These are phyloP conservation scores for Penicillium sp. DNA, from an alignment of 2,329 filamentous ascomycete genomes.

Conservation along the genomic window DNA sequence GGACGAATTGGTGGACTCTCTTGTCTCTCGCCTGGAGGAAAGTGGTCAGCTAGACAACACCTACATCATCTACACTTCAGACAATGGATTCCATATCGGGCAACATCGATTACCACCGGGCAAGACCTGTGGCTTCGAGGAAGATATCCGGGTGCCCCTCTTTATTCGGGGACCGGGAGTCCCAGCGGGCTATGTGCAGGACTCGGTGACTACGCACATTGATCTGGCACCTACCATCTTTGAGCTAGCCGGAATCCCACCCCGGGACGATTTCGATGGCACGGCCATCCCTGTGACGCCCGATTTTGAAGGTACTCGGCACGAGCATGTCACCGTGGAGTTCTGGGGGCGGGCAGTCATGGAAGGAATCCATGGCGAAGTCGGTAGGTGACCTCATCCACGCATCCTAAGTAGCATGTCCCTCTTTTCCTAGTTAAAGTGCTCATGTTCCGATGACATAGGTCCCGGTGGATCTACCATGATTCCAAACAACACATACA, in stretches of 20 bases:
- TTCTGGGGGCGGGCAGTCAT: conserved; percentile 52
- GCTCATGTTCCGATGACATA: conserved; percentile 2
- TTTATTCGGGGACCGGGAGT: conserved; percentile 62
- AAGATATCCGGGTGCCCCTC: conserved; percentile 63
- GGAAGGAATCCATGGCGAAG: conserved; percentile 33
- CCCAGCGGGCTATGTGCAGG: conserved; percentile 41
- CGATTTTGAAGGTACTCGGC: conserved; percentile 31
- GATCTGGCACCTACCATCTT: conserved; percentile 66
- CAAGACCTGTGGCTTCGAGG: conserved; percentile 61
- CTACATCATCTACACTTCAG: conserved; percentile 63
- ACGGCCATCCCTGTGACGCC: conserved; percentile 51
- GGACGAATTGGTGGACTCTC: conserved; percentile 55
- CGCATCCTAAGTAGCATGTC: neutral
- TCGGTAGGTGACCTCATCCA: conserved; percentile 25
- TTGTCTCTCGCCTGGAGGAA: conserved; percentile 47
- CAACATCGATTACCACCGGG: conserved; percentile 62
- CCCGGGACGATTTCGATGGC: conserved; percentile 59
- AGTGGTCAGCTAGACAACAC: conserved; percentile 53
- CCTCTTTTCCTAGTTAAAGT: neutral
- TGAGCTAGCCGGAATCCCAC: conserved; percentile 41
- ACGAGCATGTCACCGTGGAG: conserved; percentile 62
- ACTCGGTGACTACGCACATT: conserved; percentile 62
- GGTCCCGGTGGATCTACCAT: conserved; percentile 20
- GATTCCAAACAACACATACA: conserved; percentile 43
- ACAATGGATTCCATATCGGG: conserved; percentile 64